Base-by-base conservation (phyloP, 1,284 basidiomycete species). In the Moesziomyces sp. region DNA sequence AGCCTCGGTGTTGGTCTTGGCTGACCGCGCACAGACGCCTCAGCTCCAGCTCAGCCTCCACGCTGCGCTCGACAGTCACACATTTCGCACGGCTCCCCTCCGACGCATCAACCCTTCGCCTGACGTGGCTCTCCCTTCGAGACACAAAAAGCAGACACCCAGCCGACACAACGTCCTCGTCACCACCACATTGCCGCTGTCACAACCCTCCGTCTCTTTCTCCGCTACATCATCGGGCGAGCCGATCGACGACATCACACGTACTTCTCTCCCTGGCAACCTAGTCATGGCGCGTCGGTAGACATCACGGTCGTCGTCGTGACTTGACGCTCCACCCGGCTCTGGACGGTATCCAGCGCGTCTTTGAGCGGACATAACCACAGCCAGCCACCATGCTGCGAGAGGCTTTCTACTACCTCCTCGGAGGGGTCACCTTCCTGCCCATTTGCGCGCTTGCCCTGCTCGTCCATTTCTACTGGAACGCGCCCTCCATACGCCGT, bases 381-480 rank as follows among this genome's bases (percentile, higher is more conserved):
- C 9, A 30, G 30, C 30, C 30, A 30, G 30, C 8, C 54, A 49
- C 4, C 38, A 76, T 77, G 76, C 35, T 78, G 50, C 71, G 72
- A 21, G 76, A 75, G 46, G 62, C 74, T 21, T 79, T 81, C 65
- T 76, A 78, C 71, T 83, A 83, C 64, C 68, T 83, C 58, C 61
- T 83, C n/a, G 81, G 81, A 35, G 81, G 81, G 21, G 50, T 83
- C 44, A 83, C 81, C 43, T 82, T 83, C 57, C 69, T 82, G 5
- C 81, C 81, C 18, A 65, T 82, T 23, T 81, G 77, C 52, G 10
- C 68, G 28, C 24, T 70, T 35, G 65, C 56, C 16, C 30, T 67
- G 11, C 28, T 79, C 44, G 11, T 74, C 24, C 64, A 72, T 46
- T 65, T 79, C 57, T 63, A 60, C 52, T 47, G 77, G 54, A 56